phyloP scores from a whole-genome alignment of 371 early-diverging fungal species.

The Syncephalis plumigaleata region DNA sequence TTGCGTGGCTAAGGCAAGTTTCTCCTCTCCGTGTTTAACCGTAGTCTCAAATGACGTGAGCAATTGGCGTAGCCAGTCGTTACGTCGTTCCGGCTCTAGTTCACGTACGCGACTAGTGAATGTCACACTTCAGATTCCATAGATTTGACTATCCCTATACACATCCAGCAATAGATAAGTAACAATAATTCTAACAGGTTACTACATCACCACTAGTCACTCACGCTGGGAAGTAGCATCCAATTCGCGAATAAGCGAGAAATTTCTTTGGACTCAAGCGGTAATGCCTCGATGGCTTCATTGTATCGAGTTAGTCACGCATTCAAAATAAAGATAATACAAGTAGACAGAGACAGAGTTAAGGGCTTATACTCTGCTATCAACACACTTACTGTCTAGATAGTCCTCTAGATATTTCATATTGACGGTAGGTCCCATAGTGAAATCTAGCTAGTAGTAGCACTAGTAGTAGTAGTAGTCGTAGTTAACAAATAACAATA shows the following conservation, averaged over 20 bases:
- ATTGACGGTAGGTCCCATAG: constrained; percentile 14
- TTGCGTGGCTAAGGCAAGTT: constrained; percentile 74
- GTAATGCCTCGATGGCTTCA: constrained; percentile 73
- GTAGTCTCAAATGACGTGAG: constrained; percentile 38
- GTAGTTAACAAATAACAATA: no score
- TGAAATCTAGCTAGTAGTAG: no score
- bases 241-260: constrained; percentile 75
- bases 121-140: constrained; percentile 34
- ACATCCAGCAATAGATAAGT: not conserved
- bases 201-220: no score
- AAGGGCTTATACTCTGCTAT: no score
- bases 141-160: constrained; percentile 20
- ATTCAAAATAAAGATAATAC: not conserved
- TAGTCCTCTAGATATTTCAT: constrained; percentile 70
- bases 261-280: constrained; percentile 71
- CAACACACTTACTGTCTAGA: constrained; percentile 58
- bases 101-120: constrained; percentile 33
- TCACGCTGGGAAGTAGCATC: constrained; percentile 72
- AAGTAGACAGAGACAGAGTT: not conserved
- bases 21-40: constrained; percentile 80
- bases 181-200: no score
- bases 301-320: not conserved
- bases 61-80: constrained; percentile 36
- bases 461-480: no score
- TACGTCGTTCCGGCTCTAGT: constrained; percentile 29